Percentiles rank a stretch among this genome's conserved stretches.
phyloP scores from a whole-genome alignment of 2,329 filamentous ascomycete genomes.

The Hysterium pulicare region DNA sequence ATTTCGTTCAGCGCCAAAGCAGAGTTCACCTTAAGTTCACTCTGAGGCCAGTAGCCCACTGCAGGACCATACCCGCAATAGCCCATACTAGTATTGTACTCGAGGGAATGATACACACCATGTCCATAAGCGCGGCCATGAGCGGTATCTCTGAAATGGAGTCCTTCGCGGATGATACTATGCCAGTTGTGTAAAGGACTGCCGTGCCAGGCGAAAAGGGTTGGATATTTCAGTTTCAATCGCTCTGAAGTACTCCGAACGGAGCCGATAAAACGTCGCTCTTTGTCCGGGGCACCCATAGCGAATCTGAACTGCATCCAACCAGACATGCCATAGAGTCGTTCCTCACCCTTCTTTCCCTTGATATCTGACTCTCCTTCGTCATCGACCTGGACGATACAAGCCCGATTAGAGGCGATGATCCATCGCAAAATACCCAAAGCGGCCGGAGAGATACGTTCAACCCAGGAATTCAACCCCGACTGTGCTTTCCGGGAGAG shows the following conservation, averaged over 20 bases:
- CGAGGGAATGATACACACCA: conserved; percentile 74
- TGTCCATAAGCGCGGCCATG: conserved; percentile 72
- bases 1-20: conserved; percentile 81
- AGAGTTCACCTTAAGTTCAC: conserved; percentile 54
- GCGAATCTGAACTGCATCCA: conserved; percentile 84
- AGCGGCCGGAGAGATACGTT: conserved; percentile 62
- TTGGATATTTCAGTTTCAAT: conserved; percentile 54
- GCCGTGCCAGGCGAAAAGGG: conserved; percentile 85
- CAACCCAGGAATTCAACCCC: conserved; percentile 50
- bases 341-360: conserved; percentile 44
- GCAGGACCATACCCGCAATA: conserved; percentile 43
- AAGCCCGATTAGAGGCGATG: conserved; percentile 83
- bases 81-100: conserved; percentile 53
- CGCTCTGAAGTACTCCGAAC: conserved; percentile 48
- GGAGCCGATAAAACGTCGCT: conserved; percentile 67
- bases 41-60: conserved; percentile 59
- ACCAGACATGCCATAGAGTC: conserved; percentile 59
- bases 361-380: conserved; percentile 14
- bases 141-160: conserved; percentile 63
- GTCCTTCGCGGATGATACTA: conserved; percentile 76
- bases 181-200: conserved; percentile 80
- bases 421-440: conserved; percentile 78
- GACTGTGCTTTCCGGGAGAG: conserved; percentile 41
- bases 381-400: conserved; percentile 71
- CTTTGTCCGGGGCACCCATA: conserved; percentile 88